Percentiles rank a stretch among this genome's conserved stretches.
phyloP scores from a whole-genome alignment of 2,329 filamentous ascomycete genomes.

The Cladophialophora exuberans region DNA sequence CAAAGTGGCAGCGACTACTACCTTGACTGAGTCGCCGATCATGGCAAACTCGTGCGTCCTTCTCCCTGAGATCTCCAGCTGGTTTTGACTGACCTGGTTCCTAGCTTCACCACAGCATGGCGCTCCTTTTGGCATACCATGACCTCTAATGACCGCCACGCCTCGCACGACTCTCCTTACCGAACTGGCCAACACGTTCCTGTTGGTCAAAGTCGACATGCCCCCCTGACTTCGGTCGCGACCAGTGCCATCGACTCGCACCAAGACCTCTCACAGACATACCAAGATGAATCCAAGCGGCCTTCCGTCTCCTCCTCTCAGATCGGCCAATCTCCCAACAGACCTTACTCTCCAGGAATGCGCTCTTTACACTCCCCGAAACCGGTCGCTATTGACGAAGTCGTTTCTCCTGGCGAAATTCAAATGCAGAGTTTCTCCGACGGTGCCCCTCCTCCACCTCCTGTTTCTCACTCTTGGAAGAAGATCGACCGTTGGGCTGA shows the following conservation, averaged over 20 bases:
- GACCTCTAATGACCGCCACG: slow-evolving; percentile 80
- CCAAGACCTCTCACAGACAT: slow-evolving; percentile 77
- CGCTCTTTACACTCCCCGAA: slow-evolving; percentile 61
- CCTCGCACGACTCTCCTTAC: slow-evolving; percentile 89
- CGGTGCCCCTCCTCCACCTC: slow-evolving; percentile 85
- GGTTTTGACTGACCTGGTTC: slow-evolving; percentile 17
- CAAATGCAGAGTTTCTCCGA: slow-evolving; percentile 96
- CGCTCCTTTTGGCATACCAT: slow-evolving; percentile 95
- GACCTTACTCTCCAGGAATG: slow-evolving; percentile 88
- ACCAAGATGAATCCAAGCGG: slow-evolving; percentile 73
- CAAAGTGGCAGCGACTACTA: slow-evolving; percentile 31
- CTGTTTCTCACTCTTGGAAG: slow-evolving; percentile 86
- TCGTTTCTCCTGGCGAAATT: slow-evolving; percentile 75
- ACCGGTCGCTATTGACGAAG: slow-evolving; percentile 27
- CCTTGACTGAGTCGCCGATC: slow-evolving; percentile 26
- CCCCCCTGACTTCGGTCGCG: slow-evolving; percentile 82
- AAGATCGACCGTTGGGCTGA: slow-evolving; percentile 94
- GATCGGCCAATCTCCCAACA: slow-evolving; percentile 58
- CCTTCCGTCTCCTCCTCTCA: slow-evolving; percentile 54
- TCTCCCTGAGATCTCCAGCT: neutral
- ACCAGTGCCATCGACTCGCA: slow-evolving; percentile 86
- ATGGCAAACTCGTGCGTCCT: slow-evolving; percentile 32
- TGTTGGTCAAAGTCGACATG: slow-evolving; percentile 78
- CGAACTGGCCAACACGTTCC: slow-evolving; percentile 88
- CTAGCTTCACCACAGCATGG: slow-evolving; percentile 57